Conservation (phyloP, 805 yeast genomes). For the Nakazawaea sp. region DNA sequence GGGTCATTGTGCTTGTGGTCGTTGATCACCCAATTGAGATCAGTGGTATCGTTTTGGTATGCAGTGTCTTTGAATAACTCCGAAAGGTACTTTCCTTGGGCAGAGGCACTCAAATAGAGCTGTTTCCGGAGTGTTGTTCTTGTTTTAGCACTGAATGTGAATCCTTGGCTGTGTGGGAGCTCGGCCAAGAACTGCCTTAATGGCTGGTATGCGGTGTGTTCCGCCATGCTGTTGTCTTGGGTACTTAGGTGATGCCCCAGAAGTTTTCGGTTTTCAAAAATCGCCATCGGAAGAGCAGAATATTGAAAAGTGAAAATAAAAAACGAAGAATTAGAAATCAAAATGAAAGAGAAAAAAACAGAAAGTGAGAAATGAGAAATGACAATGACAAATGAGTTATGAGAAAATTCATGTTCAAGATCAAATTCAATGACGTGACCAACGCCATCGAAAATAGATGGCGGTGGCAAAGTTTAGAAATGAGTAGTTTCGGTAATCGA, state of each 20-base stretch:
- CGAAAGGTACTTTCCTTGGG: conserved; percentile 30
- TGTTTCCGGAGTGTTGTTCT: conserved; percentile 31
- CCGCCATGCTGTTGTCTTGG: no score
- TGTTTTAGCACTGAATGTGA: conserved; percentile 22
- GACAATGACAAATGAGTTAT: neutral
- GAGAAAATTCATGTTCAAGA: no score
- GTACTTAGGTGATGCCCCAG: no score
- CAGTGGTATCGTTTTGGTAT: conserved; percentile 9
- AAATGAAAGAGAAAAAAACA: neutral
- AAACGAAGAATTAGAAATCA: no score
- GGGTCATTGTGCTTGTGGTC: conserved; percentile 15
- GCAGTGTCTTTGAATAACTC: conserved; percentile 23
- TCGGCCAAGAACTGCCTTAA: conserved; percentile 23
- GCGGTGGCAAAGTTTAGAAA: no score
- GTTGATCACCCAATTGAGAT: neutral
- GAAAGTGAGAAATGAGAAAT: neutral
- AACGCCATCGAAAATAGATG: no score
- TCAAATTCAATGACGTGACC: no score
- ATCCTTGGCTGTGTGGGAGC: conserved; percentile 29
- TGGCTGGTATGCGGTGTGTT: no score
- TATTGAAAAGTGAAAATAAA: no score
- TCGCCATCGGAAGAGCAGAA: no score
- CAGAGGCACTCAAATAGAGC: conserved; percentile 35
- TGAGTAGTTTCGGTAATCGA: no score
- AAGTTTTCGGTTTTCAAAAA: no score